phyloP scores from a whole-genome alignment of 78 protist genomes.

The Speleostelium caveatum region DNA sequence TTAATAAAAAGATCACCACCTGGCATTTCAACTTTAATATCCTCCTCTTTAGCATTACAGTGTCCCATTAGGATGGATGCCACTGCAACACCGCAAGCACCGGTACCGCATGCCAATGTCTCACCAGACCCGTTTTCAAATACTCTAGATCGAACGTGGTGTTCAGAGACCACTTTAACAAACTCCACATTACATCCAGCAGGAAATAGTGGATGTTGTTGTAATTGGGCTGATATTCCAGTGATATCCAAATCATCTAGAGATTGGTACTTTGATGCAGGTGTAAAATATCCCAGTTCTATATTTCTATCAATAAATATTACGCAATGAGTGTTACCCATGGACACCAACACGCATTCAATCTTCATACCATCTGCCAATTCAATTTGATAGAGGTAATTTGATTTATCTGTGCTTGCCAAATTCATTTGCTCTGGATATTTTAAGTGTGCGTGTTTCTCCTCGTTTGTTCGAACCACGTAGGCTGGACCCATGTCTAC shows the following conservation, averaged over 20 bases:
- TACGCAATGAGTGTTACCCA: conserved; percentile 87
- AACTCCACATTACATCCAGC: conserved; percentile 81
- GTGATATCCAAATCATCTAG: conserved; percentile 8
- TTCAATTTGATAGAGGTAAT: background rate
- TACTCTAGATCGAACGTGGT: conserved; percentile 45
- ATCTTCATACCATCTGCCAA: background rate
- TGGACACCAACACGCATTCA: conserved; percentile 52
- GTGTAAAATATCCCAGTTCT: conserved; percentile 1
- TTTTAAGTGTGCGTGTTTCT: background rate
- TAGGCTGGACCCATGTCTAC: conserved; percentile 48
- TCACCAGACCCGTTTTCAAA: conserved; percentile 84
- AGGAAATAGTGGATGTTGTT: conserved; percentile 25
- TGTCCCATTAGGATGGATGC: conserved; percentile 40
- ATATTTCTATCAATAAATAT: conserved; percentile 39
- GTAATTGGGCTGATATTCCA: conserved; percentile 18
- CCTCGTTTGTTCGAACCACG: conserved; percentile 6
- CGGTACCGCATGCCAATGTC: conserved; percentile 84
- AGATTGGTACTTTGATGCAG: background rate
- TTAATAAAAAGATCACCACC: conserved; percentile 72
- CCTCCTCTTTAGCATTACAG: background rate
- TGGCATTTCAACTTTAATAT: conserved; percentile 45
- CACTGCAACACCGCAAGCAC: conserved; percentile 85
- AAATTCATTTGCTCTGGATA: background rate
- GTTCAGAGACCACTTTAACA: background rate
- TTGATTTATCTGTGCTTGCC: background rate